phyloP scores from a whole-genome alignment of 2,329 filamentous ascomycete species.

The Dothideomycetidae sp. region DNA sequence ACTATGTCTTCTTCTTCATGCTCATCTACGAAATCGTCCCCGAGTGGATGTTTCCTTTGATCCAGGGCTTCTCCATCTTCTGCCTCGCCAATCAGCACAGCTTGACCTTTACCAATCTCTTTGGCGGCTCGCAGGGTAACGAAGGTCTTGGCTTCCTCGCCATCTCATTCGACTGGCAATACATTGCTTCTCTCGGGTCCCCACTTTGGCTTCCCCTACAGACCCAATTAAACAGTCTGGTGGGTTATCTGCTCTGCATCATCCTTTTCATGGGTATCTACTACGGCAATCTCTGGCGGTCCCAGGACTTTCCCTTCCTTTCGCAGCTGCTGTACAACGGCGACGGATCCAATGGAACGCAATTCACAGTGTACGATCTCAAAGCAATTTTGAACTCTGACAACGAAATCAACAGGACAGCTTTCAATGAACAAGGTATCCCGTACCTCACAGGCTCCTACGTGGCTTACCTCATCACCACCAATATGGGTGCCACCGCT shows the following conservation, averaged over 20 bases:
- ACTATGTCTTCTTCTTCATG: conserved; percentile 26
- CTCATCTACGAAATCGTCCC: conserved; percentile 38
- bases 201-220: conserved; percentile 28
- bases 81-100: conserved; percentile 33
- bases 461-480: conserved; percentile 27
- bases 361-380: conserved; percentile 30
- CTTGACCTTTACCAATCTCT: conserved; percentile 34
- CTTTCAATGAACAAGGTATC: conserved; percentile 25
- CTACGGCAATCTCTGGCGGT: conserved; percentile 31
- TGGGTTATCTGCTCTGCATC: conserved; percentile 27
- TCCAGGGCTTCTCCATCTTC: conserved; percentile 31
- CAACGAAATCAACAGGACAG: conserved; percentile 25
- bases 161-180: conserved; percentile 33
- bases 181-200: conserved; percentile 24
- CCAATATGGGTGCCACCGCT: conserved; percentile 35
- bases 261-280: conserved; percentile 28
- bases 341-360: conserved; percentile 23
- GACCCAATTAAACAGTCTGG: conserved; percentile 26
- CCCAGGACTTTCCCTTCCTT: conserved; percentile 30
- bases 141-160: conserved; percentile 32
- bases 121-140: conserved; percentile 35
- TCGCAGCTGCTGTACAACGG: conserved; percentile 29
- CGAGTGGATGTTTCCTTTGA: conserved; percentile 32
- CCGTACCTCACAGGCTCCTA: conserved; percentile 28
- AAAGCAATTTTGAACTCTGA: conserved; percentile 28